Evolutionary conservation across 108 stramenopile genomes (phyloP).

Genomic region (Aurantiochytrium sp.): DNA sequence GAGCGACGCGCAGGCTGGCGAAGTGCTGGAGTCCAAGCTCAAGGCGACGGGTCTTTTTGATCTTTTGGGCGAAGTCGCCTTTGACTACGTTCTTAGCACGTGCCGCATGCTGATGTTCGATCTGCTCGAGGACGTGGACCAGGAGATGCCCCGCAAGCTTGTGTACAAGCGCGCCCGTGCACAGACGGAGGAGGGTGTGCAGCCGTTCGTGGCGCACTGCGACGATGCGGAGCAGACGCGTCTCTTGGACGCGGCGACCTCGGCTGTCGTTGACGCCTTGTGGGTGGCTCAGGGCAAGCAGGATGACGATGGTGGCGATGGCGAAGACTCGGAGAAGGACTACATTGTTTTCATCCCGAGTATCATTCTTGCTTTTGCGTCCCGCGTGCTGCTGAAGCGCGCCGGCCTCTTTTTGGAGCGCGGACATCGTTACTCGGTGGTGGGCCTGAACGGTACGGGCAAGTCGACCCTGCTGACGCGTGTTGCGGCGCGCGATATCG

Average conservation of each 20-base stretch:
- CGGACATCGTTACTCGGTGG: constrained; percentile 37
- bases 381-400: neutral
- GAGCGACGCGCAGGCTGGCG: neutral
- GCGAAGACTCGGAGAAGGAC: neutral
- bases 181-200: neutral
- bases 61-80: neutral
- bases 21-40: neutral
- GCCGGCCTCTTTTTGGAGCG: constrained; percentile 9
- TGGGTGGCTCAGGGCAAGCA: constrained; percentile 3
- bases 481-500: constrained; percentile 62
- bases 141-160: neutral
- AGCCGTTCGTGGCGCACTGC: neutral
- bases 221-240: neutral
- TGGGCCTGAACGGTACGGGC: constrained; percentile 77
- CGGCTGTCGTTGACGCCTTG: neutral
- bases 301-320: neutral
- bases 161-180: neutral
- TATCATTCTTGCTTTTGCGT: neutral
- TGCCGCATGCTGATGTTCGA: neutral
- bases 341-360: constrained; percentile 11
- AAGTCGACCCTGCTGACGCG: constrained; percentile 81
- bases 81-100: neutral
- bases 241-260: neutral
- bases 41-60: neutral
- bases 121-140: neutral